Evolutionary conservation across 1,284 basidiomycete genomes (phyloP).

Genomic region (Cryptococcus sp.): DNA sequence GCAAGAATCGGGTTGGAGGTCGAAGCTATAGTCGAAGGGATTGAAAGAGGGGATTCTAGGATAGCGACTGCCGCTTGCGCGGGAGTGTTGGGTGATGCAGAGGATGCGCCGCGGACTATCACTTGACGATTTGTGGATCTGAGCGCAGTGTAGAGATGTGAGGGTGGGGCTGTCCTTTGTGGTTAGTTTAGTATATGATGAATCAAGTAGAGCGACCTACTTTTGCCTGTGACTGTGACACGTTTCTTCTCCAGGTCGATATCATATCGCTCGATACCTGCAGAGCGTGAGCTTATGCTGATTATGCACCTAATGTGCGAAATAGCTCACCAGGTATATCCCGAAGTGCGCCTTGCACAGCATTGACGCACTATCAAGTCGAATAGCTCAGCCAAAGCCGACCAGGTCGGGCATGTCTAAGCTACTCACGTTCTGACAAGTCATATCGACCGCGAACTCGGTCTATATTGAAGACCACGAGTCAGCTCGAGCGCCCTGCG

Average conservation of each 20-base stretch:
- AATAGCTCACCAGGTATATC: conserved; percentile 33
- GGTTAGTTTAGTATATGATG: neutral
- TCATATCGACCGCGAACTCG: conserved; percentile 55
- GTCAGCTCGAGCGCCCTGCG: conserved; percentile 5
- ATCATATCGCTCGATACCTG: conserved; percentile 52
- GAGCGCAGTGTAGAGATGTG: conserved; percentile 49
- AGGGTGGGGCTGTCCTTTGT: conserved; percentile 49
- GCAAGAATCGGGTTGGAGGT: conserved; percentile 30
- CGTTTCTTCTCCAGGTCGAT: conserved; percentile 52
- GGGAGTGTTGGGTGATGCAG: conserved; percentile 28
- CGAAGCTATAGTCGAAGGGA: conserved; percentile 32
- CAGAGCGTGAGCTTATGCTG: conserved; percentile 4
- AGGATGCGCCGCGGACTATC: conserved; percentile 51
- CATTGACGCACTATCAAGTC: conserved; percentile 47
- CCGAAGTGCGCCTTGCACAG: conserved; percentile 42
- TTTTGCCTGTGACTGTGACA: conserved; percentile 51
- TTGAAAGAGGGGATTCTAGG: conserved; percentile 50
- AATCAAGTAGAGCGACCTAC: conserved; percentile 24
- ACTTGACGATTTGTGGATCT: conserved; percentile 54
- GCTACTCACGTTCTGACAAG: conserved; percentile 48
- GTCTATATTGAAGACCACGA: conserved; percentile 30
- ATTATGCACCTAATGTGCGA: neutral
- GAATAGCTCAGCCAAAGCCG: conserved; percentile 1
- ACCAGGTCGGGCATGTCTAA: neutral
- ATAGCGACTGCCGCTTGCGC: conserved; percentile 52